Evolutionary conservation across 495 filamentous ascomycete species (phyloP).

Genomic region (Tuber aestivum): DNA sequence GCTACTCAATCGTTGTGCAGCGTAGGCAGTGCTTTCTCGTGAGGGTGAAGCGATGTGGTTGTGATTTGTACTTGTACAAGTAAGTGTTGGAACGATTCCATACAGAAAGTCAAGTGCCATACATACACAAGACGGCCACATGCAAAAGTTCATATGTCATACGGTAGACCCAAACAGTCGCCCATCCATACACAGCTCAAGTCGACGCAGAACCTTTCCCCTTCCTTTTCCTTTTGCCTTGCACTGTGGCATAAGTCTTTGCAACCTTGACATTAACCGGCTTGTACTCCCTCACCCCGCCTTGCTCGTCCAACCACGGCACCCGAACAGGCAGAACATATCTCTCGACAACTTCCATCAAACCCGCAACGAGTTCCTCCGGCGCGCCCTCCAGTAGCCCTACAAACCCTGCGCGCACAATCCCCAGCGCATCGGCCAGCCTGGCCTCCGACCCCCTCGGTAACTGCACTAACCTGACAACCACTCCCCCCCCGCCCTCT

Average conservation of each 20-base stretch:
- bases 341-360: slow-evolving; percentile 44
- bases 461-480: slow-evolving; percentile 45
- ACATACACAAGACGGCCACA: neutral
- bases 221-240: neutral
- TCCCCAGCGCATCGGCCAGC: slow-evolving; percentile 43
- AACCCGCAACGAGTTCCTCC: slow-evolving; percentile 20
- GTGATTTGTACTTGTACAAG: neutral
- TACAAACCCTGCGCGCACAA: slow-evolving; percentile 47
- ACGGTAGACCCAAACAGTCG: neutral
- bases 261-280: neutral
- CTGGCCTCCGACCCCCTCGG: slow-evolving; percentile 42
- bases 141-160: neutral
- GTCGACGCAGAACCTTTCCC: neutral
- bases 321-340: slow-evolving; percentile 42
- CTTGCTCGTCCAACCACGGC: slow-evolving; percentile 19
- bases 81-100: neutral
- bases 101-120: neutral
- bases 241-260: neutral
- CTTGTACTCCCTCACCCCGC: neutral
- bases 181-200: neutral
- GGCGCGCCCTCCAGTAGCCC: slow-evolving; percentile 47
- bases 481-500: slow-evolving; percentile 10
- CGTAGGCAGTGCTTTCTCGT: neutral
- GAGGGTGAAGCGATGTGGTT: neutral
- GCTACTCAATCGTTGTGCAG: neutral